Conservation (phyloP, 805 yeast species). For the Yamadazyma scolyti region DNA sequence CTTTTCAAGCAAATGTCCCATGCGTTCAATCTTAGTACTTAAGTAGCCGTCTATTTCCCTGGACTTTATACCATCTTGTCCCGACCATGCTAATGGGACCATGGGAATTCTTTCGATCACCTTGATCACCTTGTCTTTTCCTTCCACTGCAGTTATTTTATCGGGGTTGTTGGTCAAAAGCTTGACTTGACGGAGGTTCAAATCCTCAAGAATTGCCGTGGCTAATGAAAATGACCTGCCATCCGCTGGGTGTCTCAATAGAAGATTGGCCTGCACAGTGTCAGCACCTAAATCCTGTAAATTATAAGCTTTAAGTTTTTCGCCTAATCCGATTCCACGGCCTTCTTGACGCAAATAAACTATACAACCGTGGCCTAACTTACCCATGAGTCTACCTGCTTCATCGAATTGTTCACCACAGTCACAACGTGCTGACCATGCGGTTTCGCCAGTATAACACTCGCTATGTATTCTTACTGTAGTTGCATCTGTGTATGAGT, state of each 20-base stretch:
- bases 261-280: slow-evolving; percentile 91
- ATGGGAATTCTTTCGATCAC: slow-evolving; percentile 92
- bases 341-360: slow-evolving; percentile 98
- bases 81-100: slow-evolving; percentile 91
- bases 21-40: slow-evolving; percentile 89
- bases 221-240: slow-evolving; percentile 93
- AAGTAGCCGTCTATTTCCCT: slow-evolving; percentile 90
- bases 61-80: slow-evolving; percentile 61
- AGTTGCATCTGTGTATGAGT: slow-evolving; percentile 42
- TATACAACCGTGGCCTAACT: slow-evolving; percentile 84
- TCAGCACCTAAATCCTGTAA: slow-evolving; percentile 98
- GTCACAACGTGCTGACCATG: slow-evolving; percentile 98
- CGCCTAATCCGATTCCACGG: slow-evolving; percentile 97
- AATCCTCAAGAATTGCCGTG: slow-evolving; percentile 84
- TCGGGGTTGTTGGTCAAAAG: slow-evolving; percentile 94
- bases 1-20: slow-evolving; percentile 80
- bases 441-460: slow-evolving; percentile 98
- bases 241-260: slow-evolving; percentile 96
- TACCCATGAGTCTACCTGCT: slow-evolving; percentile 91
- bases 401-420: slow-evolving; percentile 99
- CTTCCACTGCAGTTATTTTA: slow-evolving; percentile 92
- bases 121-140: slow-evolving; percentile 65
- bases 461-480: slow-evolving; percentile 92
- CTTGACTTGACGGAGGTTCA: slow-evolving; percentile 68
- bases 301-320: slow-evolving; percentile 93